These are phyloP conservation scores for Paraconiothyrium brasiliense DNA, from an alignment of 2,329 filamentous ascomycete species.

Conservation along the genomic window DNA sequence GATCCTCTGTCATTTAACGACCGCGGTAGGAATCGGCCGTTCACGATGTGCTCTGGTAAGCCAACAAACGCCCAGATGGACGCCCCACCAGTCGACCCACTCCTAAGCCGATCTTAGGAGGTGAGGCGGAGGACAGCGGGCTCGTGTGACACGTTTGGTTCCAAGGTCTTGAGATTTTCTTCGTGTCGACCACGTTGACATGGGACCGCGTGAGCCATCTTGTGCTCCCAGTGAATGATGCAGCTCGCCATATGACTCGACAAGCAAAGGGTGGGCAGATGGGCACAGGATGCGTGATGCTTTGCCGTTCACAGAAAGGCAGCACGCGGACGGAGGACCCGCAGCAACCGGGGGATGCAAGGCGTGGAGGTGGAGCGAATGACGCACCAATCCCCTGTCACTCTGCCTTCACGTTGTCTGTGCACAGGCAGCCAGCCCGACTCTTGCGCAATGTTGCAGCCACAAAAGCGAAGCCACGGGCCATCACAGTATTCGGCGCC, in stretches of 20 bases:
- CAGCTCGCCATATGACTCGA: neutral
- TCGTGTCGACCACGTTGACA: neutral
- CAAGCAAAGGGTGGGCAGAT: neutral
- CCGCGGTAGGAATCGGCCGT: neutral
- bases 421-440: slow-evolving; percentile 7
- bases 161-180: neutral
- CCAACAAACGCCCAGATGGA: neutral
- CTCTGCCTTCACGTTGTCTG: slow-evolving; percentile 4
- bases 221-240: neutral
- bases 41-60: neutral
- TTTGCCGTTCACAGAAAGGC: neutral
- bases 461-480: neutral
- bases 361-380: neutral
- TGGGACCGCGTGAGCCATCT: neutral
- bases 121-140: slow-evolving; percentile 1
- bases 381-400: slow-evolving; percentile 8
- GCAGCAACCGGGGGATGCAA: neutral
- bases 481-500: slow-evolving; percentile 10
- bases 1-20: neutral
- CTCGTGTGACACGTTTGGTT: neutral
- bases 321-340: neutral
- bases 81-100: neutral
- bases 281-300: neutral
- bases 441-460: slow-evolving; percentile 5
- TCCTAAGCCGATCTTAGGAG: neutral